Evolutionary conservation across 768 basidiomycete species (phyloP).

Genomic region (Suillus alpinus): DNA sequence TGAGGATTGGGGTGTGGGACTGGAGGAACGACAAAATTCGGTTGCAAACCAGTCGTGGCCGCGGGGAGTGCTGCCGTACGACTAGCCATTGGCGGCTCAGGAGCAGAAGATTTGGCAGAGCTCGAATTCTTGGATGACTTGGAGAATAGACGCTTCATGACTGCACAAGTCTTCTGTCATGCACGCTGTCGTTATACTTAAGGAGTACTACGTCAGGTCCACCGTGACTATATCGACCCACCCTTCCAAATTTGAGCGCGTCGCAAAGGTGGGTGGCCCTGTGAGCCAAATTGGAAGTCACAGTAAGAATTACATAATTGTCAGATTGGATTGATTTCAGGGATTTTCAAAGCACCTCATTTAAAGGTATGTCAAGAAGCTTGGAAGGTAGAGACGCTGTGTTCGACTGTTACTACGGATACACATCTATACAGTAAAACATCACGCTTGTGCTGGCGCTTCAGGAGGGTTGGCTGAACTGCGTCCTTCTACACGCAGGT

Average conservation of each 20-base stretch:
- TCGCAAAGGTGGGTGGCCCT: neutral
- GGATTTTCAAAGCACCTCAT: neutral
- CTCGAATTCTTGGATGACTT: conserved; percentile 16
- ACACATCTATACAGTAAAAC: conserved; percentile 12
- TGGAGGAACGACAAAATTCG: conserved; percentile 62
- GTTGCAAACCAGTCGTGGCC: conserved; percentile 41
- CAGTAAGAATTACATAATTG: neutral
- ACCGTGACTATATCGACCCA: neutral
- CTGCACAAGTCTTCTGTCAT: neutral
- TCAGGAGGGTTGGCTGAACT: conserved; percentile 50
- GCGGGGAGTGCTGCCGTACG: conserved; percentile 3
- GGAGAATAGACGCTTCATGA: conserved; percentile 33
- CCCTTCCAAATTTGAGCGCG: neutral
- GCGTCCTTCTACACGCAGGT: conserved; percentile 59
- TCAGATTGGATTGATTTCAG: neutral
- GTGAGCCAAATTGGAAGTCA: neutral
- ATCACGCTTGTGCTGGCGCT: conserved; percentile 27
- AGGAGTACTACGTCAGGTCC: neutral
- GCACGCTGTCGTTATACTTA: neutral
- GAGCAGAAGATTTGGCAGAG: neutral
- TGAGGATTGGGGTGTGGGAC: conserved; percentile 75
- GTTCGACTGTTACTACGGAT: conserved; percentile 15
- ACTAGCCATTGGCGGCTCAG: neutral
- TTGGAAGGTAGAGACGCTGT: conserved; percentile 2
- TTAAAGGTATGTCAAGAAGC: neutral